phyloP scores from a whole-genome alignment of 768 basidiomycete species.

The Suillus discolor region DNA sequence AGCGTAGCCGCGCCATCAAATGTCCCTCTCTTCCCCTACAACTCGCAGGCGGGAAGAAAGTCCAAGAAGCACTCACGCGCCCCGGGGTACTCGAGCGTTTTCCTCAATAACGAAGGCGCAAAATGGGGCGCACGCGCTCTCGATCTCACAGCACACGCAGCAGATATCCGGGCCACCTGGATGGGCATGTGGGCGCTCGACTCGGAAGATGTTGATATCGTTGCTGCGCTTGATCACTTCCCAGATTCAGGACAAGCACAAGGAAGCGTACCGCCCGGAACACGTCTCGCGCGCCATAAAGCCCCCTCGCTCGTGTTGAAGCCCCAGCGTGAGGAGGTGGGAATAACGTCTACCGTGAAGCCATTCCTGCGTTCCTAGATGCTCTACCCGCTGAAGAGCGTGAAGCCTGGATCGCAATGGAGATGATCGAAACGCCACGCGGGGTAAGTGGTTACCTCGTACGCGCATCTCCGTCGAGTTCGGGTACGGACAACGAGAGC shows the following conservation, averaged over 20 bases:
- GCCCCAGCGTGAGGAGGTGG: conserved; percentile 98
- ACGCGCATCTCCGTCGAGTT: conserved; percentile 51
- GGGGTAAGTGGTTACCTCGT: conserved; percentile 74
- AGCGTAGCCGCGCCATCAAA: conserved; percentile 85
- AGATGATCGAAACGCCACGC: conserved; percentile 79
- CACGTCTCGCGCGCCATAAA: conserved; percentile 22
- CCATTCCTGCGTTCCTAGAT: conserved; percentile 79
- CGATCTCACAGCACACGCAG: conserved; percentile 36
- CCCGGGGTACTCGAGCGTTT: conserved; percentile 74
- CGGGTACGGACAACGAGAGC: neutral
- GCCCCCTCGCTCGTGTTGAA: conserved; percentile 80
- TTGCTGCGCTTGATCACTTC: conserved; percentile 5
- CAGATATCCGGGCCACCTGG: conserved; percentile 71
- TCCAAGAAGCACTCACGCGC: conserved; percentile 84
- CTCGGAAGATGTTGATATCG: conserved; percentile 26
- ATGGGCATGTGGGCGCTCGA: conserved; percentile 88
- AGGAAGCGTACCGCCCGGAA: conserved; percentile 24
- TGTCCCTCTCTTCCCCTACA: conserved; percentile 91
- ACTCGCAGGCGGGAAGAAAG: conserved; percentile 94
- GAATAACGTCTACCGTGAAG: conserved; percentile 89
- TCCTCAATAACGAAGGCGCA: conserved; percentile 50
- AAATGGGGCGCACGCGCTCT: conserved; percentile 32
- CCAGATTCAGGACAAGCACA: neutral
- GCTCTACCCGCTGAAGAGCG: conserved; percentile 59
- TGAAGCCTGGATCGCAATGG: conserved; percentile 95